phyloP scores from a whole-genome alignment of 1,284 basidiomycete species.

The Mycena citricolor region DNA sequence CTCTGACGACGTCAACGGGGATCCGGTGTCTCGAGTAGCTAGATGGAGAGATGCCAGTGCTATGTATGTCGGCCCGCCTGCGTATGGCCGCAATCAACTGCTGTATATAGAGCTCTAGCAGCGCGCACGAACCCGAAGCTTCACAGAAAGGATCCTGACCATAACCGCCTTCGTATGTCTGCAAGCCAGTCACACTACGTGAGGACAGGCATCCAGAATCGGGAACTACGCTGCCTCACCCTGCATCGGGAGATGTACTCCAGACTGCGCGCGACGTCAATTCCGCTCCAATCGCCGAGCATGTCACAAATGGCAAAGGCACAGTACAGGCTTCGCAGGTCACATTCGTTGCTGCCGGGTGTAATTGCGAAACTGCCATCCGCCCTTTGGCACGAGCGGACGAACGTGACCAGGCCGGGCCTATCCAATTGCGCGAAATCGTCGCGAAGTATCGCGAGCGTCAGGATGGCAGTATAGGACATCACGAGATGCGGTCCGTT shows the following conservation, averaged over 20 bases:
- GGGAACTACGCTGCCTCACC: slow-evolving; percentile 46
- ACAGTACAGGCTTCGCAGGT: slow-evolving; percentile 85
- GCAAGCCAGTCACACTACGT: slow-evolving; percentile 14
- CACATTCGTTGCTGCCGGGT: slow-evolving; percentile 64
- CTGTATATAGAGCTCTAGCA: not conserved
- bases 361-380: slow-evolving; percentile 87
- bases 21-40: slow-evolving; percentile 32
- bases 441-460: slow-evolving; percentile 81
- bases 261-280: slow-evolving; percentile 62
- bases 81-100: not conserved
- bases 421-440: slow-evolving; percentile 71
- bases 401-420: slow-evolving; percentile 57
- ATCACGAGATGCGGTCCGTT: slow-evolving; percentile 86
- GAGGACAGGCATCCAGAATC: slow-evolving; percentile 6
- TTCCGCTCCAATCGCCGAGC: slow-evolving; percentile 75
- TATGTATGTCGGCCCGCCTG: slow-evolving; percentile 94
- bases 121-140: slow-evolving; percentile 65
- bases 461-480: slow-evolving; percentile 86
- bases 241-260: slow-evolving; percentile 68
- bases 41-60: slow-evolving; percentile 78
- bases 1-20: slow-evolving; percentile 43
- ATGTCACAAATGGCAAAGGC: slow-evolving; percentile 82
- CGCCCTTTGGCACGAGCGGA: slow-evolving; percentile 68
- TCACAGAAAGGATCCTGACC: slow-evolving; percentile 81
- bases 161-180: slow-evolving; percentile 95